Evolutionary conservation across 192 early-diverging fungal species (phyloP), one percentile per base, ranked within the genome.

Genomic region (Rhizophagus sp.): DNA sequence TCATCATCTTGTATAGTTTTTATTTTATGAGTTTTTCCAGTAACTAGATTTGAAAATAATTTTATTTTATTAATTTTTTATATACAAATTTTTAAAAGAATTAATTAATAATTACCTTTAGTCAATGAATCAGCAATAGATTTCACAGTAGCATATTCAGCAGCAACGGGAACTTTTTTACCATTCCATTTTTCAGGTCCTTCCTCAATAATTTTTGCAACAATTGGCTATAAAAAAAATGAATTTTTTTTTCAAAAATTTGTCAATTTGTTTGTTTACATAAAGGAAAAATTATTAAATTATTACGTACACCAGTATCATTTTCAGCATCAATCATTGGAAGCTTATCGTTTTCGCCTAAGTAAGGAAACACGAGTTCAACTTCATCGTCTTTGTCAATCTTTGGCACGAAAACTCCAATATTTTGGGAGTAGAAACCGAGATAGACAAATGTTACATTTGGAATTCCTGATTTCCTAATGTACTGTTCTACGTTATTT

Each of bases 181-280:
- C 68, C 68, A 70, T 70, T 70, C 68, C 68, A 70, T 22, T 70
- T 70, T 8, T 36, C 12, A 17, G 68, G 68, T 33, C 68, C 68
- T 41, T 70, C 68, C 33, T 70, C 68, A 70, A 70, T 70, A 70
- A 70, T 33, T 70, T 70, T 70, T 19, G 68, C 68, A 17, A 70
- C 68, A 41, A 70, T 33, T 13, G 68, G 68, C 68, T 70, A 33
- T 4, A 33, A 70, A 24, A 15, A 41, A 10, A 22, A 33, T 36
- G 8, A 15, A 4, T 36, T 36, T 36, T 41, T 41, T 41, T 41
- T 41, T 41, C 36, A 39, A 39, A 39, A 5, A 4, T 39, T 39
- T 39, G 36, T 41, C 39, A 8, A 22, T 33, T 33, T 4, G 11
- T 64, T 25, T 8, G 0, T 25, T n/a, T 25, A 11, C 4, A n/a